Evolutionary conservation across 768 basidiomycete genomes (phyloP).

Genomic region (Collybia nuda): DNA sequence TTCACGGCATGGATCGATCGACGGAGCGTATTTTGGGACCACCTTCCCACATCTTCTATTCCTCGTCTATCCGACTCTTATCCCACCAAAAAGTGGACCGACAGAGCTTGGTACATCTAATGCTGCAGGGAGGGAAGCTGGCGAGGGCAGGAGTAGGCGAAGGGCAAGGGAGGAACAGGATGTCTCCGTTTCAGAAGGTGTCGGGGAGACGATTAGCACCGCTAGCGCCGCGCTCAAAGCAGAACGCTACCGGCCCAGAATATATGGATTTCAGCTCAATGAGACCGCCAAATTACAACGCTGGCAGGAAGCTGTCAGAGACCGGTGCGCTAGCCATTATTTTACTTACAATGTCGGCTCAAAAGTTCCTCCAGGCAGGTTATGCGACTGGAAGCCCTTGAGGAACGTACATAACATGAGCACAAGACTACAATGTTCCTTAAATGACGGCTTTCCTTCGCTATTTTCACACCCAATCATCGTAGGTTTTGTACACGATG

Average conservation of each 20-base stretch:
- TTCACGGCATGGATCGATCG: conserved; percentile 94
- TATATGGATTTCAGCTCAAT: conserved; percentile 96
- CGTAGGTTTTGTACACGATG: too few species aligned
- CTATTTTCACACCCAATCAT: too few species aligned
- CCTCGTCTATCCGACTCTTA: conserved; percentile 93
- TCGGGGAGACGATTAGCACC: conserved; percentile 73
- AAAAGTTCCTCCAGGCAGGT: conserved; percentile 41
- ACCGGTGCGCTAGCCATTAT: conserved; percentile 54
- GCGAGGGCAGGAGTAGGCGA: conserved; percentile 34
- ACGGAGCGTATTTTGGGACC: conserved; percentile 98
- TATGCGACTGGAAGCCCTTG: conserved; percentile 46
- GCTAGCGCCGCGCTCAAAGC: conserved; percentile 84
- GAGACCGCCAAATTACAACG: conserved; percentile 91
- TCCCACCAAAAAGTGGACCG: conserved; percentile 75
- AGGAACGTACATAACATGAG: conserved; percentile 17
- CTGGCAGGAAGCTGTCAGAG: conserved; percentile 94
- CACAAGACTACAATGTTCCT: too few species aligned
- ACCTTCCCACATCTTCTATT: conserved; percentile 97
- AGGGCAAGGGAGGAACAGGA: conserved; percentile 54
- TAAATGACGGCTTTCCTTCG: too few species aligned
- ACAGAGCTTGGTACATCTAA: conserved; percentile 25
- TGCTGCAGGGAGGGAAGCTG: conserved; percentile 22
- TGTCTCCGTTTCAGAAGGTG: conserved; percentile 50
- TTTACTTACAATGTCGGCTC: neutral
- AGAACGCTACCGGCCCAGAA: conserved; percentile 88